A percentile compares a stretch with the other conserved stretches of the same genome.
These are phyloP conservation scores for Brassica rapa DNA, from an alignment of 345 rosid species.

Conservation along the genomic window DNA sequence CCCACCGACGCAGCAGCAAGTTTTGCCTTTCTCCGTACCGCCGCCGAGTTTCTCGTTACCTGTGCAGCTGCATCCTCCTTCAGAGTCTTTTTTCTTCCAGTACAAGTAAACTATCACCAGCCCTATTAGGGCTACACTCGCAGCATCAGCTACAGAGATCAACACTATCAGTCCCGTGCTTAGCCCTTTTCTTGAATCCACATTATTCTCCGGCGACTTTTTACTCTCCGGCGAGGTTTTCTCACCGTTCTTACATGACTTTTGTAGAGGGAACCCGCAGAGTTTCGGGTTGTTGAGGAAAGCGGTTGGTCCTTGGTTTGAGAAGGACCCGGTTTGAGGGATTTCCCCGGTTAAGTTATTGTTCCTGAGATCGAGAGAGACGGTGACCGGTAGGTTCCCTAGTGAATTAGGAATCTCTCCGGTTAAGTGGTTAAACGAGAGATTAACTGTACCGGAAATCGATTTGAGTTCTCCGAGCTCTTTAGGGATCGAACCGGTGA, in stretches of 20 bases:
- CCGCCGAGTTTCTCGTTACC: conserved; percentile 67
- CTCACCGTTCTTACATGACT: conserved; percentile 53
- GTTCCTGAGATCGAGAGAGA: conserved; percentile 79
- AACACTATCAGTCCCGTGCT: conserved; percentile 69
- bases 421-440: conserved; percentile 76
- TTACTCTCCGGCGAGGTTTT: conserved; percentile 40
- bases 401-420: conserved; percentile 76
- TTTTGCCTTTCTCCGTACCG: conserved; percentile 40
- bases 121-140: conserved; percentile 79
- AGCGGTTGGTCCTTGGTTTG: conserved; percentile 96
- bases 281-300: conserved; percentile 75
- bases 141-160: conserved; percentile 80
- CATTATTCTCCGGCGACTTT: conserved; percentile 42
- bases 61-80: conserved; percentile 78
- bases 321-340: conserved; percentile 89
- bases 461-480: conserved; percentile 75
- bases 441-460: conserved; percentile 70
- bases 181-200: conserved; percentile 46
- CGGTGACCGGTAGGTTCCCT: conserved; percentile 77
- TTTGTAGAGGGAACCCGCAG: conserved; percentile 95
- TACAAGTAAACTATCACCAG: conserved; percentile 67
- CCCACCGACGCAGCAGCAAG: conserved; percentile 44
- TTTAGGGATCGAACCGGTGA: conserved; percentile 68
- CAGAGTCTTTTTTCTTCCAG: conserved; percentile 89
- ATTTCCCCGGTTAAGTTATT: conserved; percentile 86